These are phyloP conservation scores for Pseudomassariella vexata DNA, from an alignment of 2,329 filamentous ascomycete species.

Conservation along the genomic window DNA sequence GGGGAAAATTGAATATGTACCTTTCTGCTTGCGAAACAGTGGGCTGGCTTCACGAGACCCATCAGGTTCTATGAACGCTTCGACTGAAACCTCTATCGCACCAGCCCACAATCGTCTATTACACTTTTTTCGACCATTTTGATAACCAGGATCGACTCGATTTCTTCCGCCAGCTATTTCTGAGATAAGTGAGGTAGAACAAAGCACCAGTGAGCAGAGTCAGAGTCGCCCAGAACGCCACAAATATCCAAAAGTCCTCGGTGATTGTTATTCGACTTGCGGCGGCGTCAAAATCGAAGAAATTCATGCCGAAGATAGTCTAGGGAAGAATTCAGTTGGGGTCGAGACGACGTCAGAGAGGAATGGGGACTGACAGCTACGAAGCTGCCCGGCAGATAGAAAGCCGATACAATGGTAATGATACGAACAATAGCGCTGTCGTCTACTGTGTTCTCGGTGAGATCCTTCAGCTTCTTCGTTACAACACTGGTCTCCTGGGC, in stretches of 20 bases:
- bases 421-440: slow-evolving; percentile 18
- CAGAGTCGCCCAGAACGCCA: slow-evolving; percentile 6
- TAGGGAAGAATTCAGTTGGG: slow-evolving; percentile 1
- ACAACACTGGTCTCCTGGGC: slow-evolving; percentile 11
- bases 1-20: no score
- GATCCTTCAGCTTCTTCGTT: slow-evolving; percentile 13
- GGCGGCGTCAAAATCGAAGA: slow-evolving; percentile 10
- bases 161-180: no score
- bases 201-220: no score
- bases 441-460: slow-evolving; percentile 17
- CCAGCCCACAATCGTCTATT: no score
- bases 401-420: slow-evolving; percentile 18
- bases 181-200: no score
- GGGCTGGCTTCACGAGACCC: no score
- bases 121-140: no score
- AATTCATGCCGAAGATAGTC: slow-evolving; percentile 14
- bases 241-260: slow-evolving; percentile 8
- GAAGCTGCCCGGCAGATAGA: slow-evolving; percentile 20
- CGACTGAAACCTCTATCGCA: no score
- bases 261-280: slow-evolving; percentile 2
- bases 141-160: no score
- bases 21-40: no score
- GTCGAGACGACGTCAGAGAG: neutral
- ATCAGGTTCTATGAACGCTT: no score
- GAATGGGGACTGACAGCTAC: slow-evolving; percentile 10